These are phyloP conservation scores for Pseudopyrenochaeta lycopersici DNA, from an alignment of 2,329 filamentous ascomycete genomes.

Conservation along the genomic window DNA sequence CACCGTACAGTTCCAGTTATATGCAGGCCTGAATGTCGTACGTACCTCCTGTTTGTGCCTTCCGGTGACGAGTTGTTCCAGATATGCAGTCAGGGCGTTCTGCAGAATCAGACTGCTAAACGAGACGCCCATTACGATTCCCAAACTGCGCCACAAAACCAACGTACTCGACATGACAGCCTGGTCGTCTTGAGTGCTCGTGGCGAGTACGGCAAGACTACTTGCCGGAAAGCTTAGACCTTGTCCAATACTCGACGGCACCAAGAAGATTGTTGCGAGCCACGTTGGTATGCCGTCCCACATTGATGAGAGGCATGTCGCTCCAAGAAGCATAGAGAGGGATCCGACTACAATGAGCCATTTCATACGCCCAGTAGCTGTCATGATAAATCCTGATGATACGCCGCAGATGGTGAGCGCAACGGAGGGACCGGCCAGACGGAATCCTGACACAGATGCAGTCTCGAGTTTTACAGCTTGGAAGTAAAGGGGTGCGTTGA, in stretches of 20 bases:
- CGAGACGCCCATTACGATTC: constrained; percentile 77
- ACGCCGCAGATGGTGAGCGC: constrained; percentile 55
- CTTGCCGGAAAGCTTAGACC: constrained; percentile 54
- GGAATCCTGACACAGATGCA: constrained; percentile 76
- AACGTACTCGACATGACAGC: constrained; percentile 70
- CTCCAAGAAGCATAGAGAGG: constrained; percentile 48
- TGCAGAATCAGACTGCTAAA: constrained; percentile 76
- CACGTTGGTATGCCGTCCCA: constrained; percentile 50
- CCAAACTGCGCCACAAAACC: constrained; percentile 75
- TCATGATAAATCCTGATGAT: constrained; percentile 55
- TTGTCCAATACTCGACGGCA: constrained; percentile 52
- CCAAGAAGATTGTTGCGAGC: constrained; percentile 53
- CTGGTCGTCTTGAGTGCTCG: constrained; percentile 55
- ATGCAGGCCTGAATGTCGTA: neutral
- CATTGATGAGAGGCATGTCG: constrained; percentile 46
- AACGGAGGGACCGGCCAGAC: constrained; percentile 71
- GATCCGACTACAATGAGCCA: constrained; percentile 52
- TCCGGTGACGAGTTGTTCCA: constrained; percentile 67
- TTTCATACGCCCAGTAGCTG: constrained; percentile 53
- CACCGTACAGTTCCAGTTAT: neutral
- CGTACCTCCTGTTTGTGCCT: constrained; percentile 62
- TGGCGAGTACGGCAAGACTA: constrained; percentile 53
- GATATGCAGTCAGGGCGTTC: constrained; percentile 70
- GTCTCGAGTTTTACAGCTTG: constrained; percentile 61
- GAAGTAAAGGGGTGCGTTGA: constrained; percentile 77